Percentiles rank a stretch among this genome's conserved stretches.
These are phyloP conservation scores for Alternaria atra DNA, from an alignment of 2,329 filamentous ascomycete species.

Conservation along the genomic window DNA sequence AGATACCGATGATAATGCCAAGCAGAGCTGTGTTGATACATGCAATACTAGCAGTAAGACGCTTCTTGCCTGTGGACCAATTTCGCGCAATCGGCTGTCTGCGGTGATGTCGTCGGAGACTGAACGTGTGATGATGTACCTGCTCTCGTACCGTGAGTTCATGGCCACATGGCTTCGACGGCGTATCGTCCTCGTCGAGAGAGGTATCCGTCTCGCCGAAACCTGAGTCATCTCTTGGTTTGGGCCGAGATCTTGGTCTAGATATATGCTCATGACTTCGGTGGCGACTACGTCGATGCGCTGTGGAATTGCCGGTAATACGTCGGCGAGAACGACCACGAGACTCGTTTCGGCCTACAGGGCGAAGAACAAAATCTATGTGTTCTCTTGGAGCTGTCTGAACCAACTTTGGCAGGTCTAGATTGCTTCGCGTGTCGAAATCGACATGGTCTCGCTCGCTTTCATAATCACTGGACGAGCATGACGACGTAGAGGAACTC, in stretches of 20 bases:
- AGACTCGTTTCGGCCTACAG: constrained; percentile 34
- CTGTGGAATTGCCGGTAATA: constrained; percentile 6
- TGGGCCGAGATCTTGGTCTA: constrained; percentile 7
- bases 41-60: constrained; percentile 72
- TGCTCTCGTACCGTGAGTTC: constrained; percentile 36
- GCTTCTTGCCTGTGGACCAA: constrained; percentile 73
- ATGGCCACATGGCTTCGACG: constrained; percentile 23
- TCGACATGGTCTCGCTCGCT: constrained; percentile 13
- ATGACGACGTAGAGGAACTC: constrained; percentile 13
- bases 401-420: constrained; percentile 31
- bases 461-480: constrained; percentile 14
- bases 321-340: constrained; percentile 34
- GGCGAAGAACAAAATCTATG: constrained; percentile 42
- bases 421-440: constrained; percentile 30
- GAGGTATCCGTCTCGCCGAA: constrained; percentile 25
- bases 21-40: constrained; percentile 78
- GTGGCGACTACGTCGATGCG: constrained; percentile 17
- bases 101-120: constrained; percentile 58
- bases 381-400: constrained; percentile 38
- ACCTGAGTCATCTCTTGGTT: constrained; percentile 16
- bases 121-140: constrained; percentile 50
- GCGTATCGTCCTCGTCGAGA: constrained; percentile 29
- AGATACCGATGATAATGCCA: constrained; percentile 76
- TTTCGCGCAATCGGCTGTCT: constrained; percentile 75
- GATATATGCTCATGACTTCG: constrained; percentile 18